Evolutionary conservation across 805 yeast genomes (phyloP).

Genomic region (Helenozyma rhizophorensis): DNA sequence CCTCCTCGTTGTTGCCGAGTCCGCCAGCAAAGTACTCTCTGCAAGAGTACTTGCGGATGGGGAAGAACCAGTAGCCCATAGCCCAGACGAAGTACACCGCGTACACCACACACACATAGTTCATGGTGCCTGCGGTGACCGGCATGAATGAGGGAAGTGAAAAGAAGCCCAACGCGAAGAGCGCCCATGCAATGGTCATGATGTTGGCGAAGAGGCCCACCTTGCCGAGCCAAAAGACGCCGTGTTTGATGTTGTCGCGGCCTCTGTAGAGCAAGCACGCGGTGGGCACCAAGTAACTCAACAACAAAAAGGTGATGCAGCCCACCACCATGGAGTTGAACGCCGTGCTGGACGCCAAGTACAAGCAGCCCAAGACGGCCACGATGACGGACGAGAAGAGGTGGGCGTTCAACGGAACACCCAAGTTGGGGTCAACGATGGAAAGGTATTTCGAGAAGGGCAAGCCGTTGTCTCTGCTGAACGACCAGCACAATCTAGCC

Average conservation of each 20-base stretch:
- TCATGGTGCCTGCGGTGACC: slow-evolving; percentile 24
- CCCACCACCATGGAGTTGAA: slow-evolving; percentile 37
- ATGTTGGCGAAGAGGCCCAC: slow-evolving; percentile 31
- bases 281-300: slow-evolving; percentile 35
- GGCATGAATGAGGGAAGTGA: slow-evolving; percentile 34
- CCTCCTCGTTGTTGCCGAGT: slow-evolving; percentile 33
- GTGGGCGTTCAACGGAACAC: slow-evolving; percentile 39
- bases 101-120: slow-evolving; percentile 25
- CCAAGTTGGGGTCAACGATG: slow-evolving; percentile 33
- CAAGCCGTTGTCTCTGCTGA: slow-evolving; percentile 40
- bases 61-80: slow-evolving; percentile 41
- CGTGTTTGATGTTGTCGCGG: slow-evolving; percentile 34
- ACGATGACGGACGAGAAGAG: slow-evolving; percentile 30
- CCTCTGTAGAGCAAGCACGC: slow-evolving; percentile 32
- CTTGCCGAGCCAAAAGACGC: slow-evolving; percentile 40
- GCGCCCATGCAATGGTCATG: slow-evolving; percentile 30
- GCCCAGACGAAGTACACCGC: slow-evolving; percentile 30
- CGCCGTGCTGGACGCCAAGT: slow-evolving; percentile 35
- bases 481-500: slow-evolving; percentile 41
- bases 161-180: slow-evolving; percentile 35
- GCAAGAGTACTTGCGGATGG: slow-evolving; percentile 34
- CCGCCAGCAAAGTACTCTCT: slow-evolving; percentile 42
- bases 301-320: slow-evolving; percentile 35
- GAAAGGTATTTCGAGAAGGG: slow-evolving; percentile 37
- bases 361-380: slow-evolving; percentile 33